These are phyloP conservation scores for Fusarium miscanthi DNA, from an alignment of 2,329 filamentous ascomycete species.

Conservation along the genomic window DNA sequence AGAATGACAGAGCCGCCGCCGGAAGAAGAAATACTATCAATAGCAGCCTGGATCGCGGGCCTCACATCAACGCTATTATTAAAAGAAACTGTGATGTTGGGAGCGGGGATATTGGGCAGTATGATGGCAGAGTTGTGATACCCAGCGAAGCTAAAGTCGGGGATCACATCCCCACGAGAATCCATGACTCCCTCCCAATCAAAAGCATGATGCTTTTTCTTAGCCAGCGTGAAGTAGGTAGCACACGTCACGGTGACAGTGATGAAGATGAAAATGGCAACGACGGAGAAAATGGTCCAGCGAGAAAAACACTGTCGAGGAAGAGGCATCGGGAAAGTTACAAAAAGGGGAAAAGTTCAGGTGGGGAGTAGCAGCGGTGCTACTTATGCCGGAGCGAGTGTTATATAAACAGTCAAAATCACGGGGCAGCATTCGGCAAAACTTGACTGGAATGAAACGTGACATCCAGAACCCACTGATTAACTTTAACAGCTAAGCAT, in stretches of 20 bases:
- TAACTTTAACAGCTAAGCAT: background rate
- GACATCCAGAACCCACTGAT: background rate
- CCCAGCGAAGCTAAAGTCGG: conserved; percentile 39
- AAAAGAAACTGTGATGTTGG: background rate
- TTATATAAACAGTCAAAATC: conserved; percentile 3
- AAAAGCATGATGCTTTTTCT: conserved; percentile 1
- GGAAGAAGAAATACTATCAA: conserved; percentile 3
- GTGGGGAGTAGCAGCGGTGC: background rate
- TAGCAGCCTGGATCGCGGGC: conserved; percentile 22
- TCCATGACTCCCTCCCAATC: conserved; percentile 28
- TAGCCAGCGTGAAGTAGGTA: conserved; percentile 15
- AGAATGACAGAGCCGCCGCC: conserved; percentile 34
- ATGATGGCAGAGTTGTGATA: conserved; percentile 33
- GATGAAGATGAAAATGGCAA: background rate
- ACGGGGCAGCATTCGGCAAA: background rate
- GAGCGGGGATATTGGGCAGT: background rate
- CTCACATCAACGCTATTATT: conserved; percentile 12
- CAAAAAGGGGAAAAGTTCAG: background rate
- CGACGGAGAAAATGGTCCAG: background rate
- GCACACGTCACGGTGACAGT: background rate
- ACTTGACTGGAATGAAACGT: background rate
- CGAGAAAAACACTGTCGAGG: conserved; percentile 20
- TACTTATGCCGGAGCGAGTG: background rate
- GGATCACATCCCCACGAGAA: conserved; percentile 23
- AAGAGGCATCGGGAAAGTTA: conserved; percentile 5